phyloP scores from a whole-genome alignment of 2,329 filamentous ascomycete genomes.

The Verticillium tricorpus region DNA sequence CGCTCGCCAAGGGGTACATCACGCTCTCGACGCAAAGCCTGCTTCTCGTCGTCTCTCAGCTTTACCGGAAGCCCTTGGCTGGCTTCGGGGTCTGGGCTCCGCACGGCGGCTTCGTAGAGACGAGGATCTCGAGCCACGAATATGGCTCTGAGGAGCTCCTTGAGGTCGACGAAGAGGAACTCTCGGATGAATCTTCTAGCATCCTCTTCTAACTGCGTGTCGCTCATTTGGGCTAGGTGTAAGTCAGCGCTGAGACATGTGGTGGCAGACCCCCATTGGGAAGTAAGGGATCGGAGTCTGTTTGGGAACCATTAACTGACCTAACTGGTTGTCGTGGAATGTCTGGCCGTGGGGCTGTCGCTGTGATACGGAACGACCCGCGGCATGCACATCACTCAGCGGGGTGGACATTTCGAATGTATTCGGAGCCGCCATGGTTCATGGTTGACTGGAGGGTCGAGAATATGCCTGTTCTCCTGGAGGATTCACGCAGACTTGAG shows the following conservation, averaged over 20 bases:
- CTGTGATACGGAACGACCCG: background rate
- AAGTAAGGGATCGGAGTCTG: background rate
- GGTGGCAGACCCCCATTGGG: background rate
- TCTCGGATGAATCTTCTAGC: constrained; percentile 24
- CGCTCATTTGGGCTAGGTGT: constrained; percentile 28
- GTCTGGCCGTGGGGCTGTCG: constrained; percentile 26
- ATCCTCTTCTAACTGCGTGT: constrained; percentile 30
- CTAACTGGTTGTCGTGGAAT: constrained; percentile 31
- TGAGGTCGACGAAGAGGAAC: constrained; percentile 23
- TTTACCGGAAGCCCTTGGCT: constrained; percentile 23
- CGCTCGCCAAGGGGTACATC: constrained; percentile 33
- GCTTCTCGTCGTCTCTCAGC: constrained; percentile 28
- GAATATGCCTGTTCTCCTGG: background rate
- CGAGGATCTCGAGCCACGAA: constrained; percentile 34
- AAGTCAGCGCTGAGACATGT: background rate
- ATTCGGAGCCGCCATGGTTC: background rate
- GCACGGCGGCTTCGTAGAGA: constrained; percentile 32
- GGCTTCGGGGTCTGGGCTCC: constrained; percentile 16
- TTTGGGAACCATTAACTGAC: constrained; percentile 8
- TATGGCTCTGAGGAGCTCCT: constrained; percentile 30
- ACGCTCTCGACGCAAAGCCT: constrained; percentile 29
- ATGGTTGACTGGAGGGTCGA: background rate
- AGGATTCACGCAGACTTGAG: background rate
- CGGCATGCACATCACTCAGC: background rate
- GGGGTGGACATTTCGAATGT: background rate